Evolutionary conservation across 2,329 filamentous ascomycete genomes (phyloP).

Genomic region (Diaporthe destruens): DNA sequence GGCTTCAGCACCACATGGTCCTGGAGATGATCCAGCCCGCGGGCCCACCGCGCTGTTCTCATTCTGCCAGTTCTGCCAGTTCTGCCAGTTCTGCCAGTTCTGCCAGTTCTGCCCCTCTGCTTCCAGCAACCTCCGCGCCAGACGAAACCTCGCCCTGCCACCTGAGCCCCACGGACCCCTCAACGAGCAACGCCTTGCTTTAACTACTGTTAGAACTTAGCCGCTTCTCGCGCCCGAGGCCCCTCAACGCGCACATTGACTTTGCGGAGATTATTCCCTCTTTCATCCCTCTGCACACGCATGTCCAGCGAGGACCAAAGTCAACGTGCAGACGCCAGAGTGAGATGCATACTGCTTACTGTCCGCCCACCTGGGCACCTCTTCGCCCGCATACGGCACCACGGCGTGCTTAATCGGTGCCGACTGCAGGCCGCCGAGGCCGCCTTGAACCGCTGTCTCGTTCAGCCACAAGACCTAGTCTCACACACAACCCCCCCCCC

Average conservation of each 20-base stretch:
- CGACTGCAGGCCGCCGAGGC: background rate
- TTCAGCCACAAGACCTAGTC: slow-evolving; percentile 1
- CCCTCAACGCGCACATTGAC: background rate
- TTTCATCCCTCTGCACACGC: background rate
- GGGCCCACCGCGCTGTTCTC: background rate
- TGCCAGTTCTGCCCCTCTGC: slow-evolving; percentile 3
- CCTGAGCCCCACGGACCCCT: slow-evolving; percentile 24
- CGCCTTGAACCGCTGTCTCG: slow-evolving; percentile 1
- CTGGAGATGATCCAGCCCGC: slow-evolving; percentile 7
- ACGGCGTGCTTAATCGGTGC: background rate
- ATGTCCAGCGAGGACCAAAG: background rate
- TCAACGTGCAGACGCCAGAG: background rate
- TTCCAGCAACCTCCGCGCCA: background rate
- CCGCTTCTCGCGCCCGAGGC: slow-evolving; percentile 10
- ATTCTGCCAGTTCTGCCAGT: slow-evolving; percentile 3
- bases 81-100: slow-evolving; percentile 1
- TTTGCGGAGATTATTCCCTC: background rate
- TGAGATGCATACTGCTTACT: background rate
- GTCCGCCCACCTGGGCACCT: too few relatives aligned
- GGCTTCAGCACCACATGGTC: slow-evolving; percentile 21
- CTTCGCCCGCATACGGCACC: background rate
- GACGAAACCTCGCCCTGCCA: slow-evolving; percentile 28
- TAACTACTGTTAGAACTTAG: slow-evolving; percentile 5
- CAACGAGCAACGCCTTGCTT: background rate
- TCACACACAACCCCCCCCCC: slow-evolving; percentile 4